Base-by-base conservation (phyloP, 805 yeast genomes). In the Ogataea pini region DNA sequence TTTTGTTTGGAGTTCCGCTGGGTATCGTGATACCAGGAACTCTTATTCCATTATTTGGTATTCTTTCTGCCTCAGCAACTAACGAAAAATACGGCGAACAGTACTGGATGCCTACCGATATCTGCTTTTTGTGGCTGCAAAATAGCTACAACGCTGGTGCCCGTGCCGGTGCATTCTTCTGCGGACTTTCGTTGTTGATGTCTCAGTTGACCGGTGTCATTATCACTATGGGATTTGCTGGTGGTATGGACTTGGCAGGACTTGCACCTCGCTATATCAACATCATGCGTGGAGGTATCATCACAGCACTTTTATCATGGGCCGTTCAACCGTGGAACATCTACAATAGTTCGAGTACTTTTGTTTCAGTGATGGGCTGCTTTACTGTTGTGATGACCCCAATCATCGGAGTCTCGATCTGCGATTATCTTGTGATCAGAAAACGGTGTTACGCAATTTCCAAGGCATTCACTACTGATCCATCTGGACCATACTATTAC, bases 361-460 rank as follows among this genome's bases (percentile, higher is more conserved):
- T 85, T 59, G 71, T 86, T 47, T 60, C 61, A 7, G 54, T 52
- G n/a, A 44, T 55, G 52, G 36, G 49, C 19, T 31, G 55, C 5
- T 71, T 63, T 55, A 57, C 68, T 2, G 69, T 70, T 7, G 62
- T 72, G 50, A 59, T 70, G 39, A 63, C 67, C 18, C 79, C 90
- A n/a, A 82, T 86, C 56, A 85, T 88, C 8, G 94, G 91, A 51
- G 85, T 84, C 25, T 72, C 81, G 32, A 69, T 73, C 39, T 71
- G 80, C 28, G 89, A 85, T 62, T 85, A 82, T 67, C 72, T 66
- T 59, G 75, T 82, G 59, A 80, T 87, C 22, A 77, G 90, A 66
- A 78, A 86, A 19, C 25, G 46, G 10, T 45, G 48, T n/a, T 10
- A 42, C 16, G 13, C 75, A 47, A 65, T 86, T 27, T 72, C 72